These are phyloP conservation scores for Ricinus communis DNA, from an alignment of 345 rosid species.

Conservation along the genomic window DNA sequence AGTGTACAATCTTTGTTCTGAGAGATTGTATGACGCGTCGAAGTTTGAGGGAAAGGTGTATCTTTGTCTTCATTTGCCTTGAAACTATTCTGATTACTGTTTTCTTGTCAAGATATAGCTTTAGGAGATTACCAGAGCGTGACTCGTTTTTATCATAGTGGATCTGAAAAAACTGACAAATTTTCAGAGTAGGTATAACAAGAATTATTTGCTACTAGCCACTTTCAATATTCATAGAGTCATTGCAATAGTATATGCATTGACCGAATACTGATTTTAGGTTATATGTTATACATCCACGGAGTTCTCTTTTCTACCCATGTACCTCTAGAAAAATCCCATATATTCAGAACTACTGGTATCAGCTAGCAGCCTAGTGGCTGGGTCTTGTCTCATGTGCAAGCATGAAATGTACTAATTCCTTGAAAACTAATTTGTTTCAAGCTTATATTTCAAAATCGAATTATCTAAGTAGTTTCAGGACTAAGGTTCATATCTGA, in stretches of 20 bases:
- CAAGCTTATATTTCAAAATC: background rate
- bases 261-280: background rate
- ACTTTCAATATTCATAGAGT: background rate
- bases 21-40: constrained; percentile 34
- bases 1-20: constrained; percentile 36
- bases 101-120: background rate
- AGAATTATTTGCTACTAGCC: background rate
- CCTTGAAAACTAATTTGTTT: background rate
- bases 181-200: background rate
- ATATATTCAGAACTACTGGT: background rate
- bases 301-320: background rate
- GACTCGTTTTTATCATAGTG: background rate
- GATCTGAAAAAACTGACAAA: background rate
- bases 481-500: background rate
- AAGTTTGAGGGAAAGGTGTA: constrained; percentile 33
- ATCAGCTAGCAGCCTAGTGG: background rate
- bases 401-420: background rate
- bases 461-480: background rate
- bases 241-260: background rate
- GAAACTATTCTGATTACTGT: constrained; percentile 4
- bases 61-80: constrained; percentile 9
- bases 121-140: background rate
- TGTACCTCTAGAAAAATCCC: background rate
- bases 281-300: background rate
- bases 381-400: background rate